Conservation (phyloP, 2,329 filamentous ascomycete genomes). For the Incumbomyces lentus region DNA sequence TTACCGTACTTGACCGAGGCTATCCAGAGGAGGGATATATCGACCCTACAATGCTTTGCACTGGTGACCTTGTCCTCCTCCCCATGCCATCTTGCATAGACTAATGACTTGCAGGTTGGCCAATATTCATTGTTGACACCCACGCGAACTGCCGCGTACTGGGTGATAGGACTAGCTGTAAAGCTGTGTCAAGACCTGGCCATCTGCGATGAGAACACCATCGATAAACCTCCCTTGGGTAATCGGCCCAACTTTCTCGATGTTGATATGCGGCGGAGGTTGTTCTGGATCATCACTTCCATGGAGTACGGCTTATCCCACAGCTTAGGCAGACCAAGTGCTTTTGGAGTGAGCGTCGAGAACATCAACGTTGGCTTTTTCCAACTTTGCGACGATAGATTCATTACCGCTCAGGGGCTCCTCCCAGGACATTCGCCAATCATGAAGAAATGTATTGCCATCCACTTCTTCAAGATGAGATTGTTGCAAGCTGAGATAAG, state of each 20-base stretch:
- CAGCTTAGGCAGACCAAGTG: constrained; percentile 75
- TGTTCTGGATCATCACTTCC: constrained; percentile 78
- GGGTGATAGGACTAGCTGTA: constrained; percentile 78
- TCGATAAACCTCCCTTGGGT: constrained; percentile 52
- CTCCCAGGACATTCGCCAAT: constrained; percentile 57
- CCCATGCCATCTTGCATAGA: too few species aligned
- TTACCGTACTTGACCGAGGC: constrained; percentile 75
- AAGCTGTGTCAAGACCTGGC: constrained; percentile 83
- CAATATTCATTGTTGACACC: constrained; percentile 90
- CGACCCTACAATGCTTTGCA: constrained; percentile 78
- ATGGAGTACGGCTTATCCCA: constrained; percentile 87
- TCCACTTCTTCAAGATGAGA: constrained; percentile 90
- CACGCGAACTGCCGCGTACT: constrained; percentile 85
- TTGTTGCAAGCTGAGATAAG: constrained; percentile 79
- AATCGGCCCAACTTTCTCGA: constrained; percentile 58
- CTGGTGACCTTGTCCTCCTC: constrained; percentile 49
- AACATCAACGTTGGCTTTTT: constrained; percentile 81
- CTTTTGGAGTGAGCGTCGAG: constrained; percentile 71
- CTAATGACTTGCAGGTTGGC: too few species aligned
- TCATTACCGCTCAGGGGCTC: constrained; percentile 70
- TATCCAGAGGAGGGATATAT: constrained; percentile 77
- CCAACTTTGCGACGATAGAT: constrained; percentile 66
- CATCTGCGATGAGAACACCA: constrained; percentile 78
- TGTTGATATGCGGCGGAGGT: constrained; percentile 76
- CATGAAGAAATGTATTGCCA: constrained; percentile 75